Evolutionary conservation across 1,284 basidiomycete genomes (phyloP).

Genomic region (Puccinia sorghi): DNA sequence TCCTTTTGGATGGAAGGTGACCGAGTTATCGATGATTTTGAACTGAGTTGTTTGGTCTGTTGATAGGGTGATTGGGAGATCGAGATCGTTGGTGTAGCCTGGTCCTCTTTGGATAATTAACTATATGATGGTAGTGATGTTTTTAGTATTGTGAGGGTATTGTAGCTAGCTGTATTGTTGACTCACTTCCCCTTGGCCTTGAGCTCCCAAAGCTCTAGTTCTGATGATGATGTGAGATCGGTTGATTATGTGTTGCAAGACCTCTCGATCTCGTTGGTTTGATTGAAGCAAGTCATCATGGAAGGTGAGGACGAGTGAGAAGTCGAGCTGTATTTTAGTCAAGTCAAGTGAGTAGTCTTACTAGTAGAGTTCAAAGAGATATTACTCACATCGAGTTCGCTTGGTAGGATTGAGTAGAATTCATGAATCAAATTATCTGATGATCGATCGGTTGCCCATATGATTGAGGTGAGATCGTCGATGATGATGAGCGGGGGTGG

Average conservation of each 20-base stretch:
- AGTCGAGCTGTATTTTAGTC: no score
- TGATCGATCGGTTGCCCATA: background rate
- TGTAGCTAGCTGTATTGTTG: background rate
- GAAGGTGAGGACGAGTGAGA: background rate
- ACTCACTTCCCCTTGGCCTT: slow-evolving; percentile 22
- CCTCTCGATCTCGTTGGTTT: background rate
- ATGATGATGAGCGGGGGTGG: slow-evolving; percentile 7
- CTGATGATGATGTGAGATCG: slow-evolving; percentile 3
- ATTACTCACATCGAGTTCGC: background rate
- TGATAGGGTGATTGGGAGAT: slow-evolving; percentile 24
- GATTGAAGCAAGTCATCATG: slow-evolving; percentile 8
- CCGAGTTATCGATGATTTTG: slow-evolving; percentile 12
- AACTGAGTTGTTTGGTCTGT: slow-evolving; percentile 13
- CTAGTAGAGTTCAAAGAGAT: no score
- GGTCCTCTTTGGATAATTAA: slow-evolving; percentile 15
- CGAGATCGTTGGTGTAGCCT: background rate
- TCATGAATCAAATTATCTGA: background rate
- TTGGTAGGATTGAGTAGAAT: background rate
- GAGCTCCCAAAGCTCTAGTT: background rate
- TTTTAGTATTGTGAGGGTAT: background rate
- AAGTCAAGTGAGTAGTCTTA: background rate
- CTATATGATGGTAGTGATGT: background rate
- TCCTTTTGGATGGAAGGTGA: slow-evolving; percentile 25
- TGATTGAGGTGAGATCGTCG: slow-evolving; percentile 12
- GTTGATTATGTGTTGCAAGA: background rate